Percentiles rank a stretch among this genome's conserved stretches.
Conservation (phyloP, 1,139 yeast genomes). For the Candida tetrigidarum region DNA sequence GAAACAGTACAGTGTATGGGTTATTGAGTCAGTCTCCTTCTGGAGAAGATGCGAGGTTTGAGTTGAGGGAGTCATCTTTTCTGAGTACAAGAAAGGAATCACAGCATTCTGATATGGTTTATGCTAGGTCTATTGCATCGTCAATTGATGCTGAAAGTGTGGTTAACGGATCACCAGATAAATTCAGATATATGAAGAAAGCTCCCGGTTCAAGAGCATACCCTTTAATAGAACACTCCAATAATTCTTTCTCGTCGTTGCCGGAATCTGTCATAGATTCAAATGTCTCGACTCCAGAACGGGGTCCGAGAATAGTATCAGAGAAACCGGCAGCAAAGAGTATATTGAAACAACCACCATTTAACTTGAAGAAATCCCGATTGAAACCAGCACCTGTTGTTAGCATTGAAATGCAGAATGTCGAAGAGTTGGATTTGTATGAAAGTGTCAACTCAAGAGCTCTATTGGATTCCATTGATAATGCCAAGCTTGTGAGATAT, state of each 20-base stretch:
- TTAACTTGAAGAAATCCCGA: slow-evolving; percentile 8
- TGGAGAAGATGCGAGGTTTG: slow-evolving; percentile 3
- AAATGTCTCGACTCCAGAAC: slow-evolving; percentile 9
- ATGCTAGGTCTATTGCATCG: slow-evolving; percentile 17
- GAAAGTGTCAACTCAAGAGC: slow-evolving; percentile 50
- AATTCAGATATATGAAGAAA: slow-evolving; percentile 14
- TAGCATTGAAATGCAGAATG: slow-evolving; percentile 57
- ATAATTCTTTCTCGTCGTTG: slow-evolving; percentile 16
- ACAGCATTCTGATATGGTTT: slow-evolving; percentile 12
- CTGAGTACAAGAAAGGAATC: slow-evolving; percentile 28
- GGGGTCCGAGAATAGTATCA: slow-evolving; percentile 2
- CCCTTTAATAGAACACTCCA: slow-evolving; percentile 7
- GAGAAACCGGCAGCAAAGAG: slow-evolving; percentile 18
- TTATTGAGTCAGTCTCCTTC: not conserved
- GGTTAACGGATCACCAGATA: slow-evolving; percentile 19
- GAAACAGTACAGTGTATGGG: slow-evolving; percentile 1
- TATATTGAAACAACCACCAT: slow-evolving; percentile 13
- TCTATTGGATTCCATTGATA: slow-evolving; percentile 52
- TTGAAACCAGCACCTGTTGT: slow-evolving; percentile 42
- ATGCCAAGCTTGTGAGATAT: slow-evolving; percentile 51
- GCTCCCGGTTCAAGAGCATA: slow-evolving; percentile 7
- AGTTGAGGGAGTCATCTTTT: slow-evolving; percentile 23
- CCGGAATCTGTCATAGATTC: slow-evolving; percentile 13
- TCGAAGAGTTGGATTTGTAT: slow-evolving; percentile 57
- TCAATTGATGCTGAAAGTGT: slow-evolving; percentile 17